Percentiles rank a stretch among this genome's conserved stretches.
phyloP scores from a whole-genome alignment of 352 stramenopile genomes.

The Globisporangium solare region DNA sequence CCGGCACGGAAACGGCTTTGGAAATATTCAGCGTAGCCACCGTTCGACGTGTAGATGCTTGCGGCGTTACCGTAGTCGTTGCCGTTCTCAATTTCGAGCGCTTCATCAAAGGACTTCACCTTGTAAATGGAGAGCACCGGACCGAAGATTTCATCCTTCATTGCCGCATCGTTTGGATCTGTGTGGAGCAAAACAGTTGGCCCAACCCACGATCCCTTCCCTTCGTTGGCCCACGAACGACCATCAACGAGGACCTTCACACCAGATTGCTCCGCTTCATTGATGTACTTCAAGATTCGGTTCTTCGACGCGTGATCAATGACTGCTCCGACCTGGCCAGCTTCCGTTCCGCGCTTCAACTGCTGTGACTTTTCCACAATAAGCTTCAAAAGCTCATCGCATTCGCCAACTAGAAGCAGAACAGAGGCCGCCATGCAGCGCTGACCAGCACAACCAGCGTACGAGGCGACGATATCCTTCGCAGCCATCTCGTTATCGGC shows the following conservation, averaged over 20 bases:
- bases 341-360: conserved; percentile 85
- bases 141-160: conserved; percentile 97
- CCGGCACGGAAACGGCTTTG: conserved; percentile 85
- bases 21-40: conserved; percentile 93
- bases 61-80: conserved; percentile 97
- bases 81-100: conserved; percentile 94
- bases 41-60: conserved; percentile 95
- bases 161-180: conserved; percentile 79
- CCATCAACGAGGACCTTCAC: conserved; percentile 93
- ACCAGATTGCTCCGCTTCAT: conserved; percentile 78
- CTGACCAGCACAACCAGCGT: conserved; percentile 95
- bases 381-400: conserved; percentile 67
- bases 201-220: conserved; percentile 88
- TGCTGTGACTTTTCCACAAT: conserved; percentile 87
- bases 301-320: conserved; percentile 90
- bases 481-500: conserved; percentile 90
- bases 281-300: conserved; percentile 94
- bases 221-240: conserved; percentile 61
- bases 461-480: conserved; percentile 94
- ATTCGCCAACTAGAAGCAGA: conserved; percentile 88
- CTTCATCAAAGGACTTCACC: conserved; percentile 89
- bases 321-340: conserved; percentile 93
- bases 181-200: conserved; percentile 94
- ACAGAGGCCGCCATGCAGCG: conserved; percentile 96
- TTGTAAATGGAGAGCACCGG: conserved; percentile 92